Evolutionary conservation across 345 rosid genomes (phyloP).

Genomic region (Ceriops zippeliana): DNA sequence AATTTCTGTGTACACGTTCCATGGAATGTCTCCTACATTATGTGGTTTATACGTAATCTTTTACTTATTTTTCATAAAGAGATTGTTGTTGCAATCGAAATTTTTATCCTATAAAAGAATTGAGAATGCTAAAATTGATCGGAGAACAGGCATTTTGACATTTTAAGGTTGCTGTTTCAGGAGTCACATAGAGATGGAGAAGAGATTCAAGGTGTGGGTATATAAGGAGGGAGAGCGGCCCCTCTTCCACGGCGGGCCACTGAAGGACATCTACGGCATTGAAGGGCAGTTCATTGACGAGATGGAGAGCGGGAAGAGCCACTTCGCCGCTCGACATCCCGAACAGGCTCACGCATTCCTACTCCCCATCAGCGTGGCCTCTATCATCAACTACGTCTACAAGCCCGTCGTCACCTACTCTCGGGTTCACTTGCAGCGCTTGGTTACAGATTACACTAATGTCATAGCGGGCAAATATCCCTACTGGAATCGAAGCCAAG

Average conservation of each 20-base stretch:
- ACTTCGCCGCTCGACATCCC: conserved; percentile 41
- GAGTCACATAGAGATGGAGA: conserved; percentile 59
- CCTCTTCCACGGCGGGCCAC: conserved; percentile 44
- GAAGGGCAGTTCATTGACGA: conserved; percentile 64
- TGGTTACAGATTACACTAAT: conserved; percentile 41
- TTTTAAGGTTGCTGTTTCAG: conserved; percentile 15
- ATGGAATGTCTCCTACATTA: too few species aligned
- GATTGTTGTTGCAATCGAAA: too few species aligned
- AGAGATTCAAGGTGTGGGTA: conserved; percentile 52
- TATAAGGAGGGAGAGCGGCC: conserved; percentile 63
- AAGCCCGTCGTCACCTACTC: conserved; percentile 31
- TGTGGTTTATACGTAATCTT: too few species aligned
- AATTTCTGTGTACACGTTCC: too few species aligned
- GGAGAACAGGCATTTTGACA: too few species aligned
- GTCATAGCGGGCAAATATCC: conserved; percentile 38
- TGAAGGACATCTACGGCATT: conserved; percentile 44
- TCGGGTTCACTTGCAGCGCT: conserved; percentile 29
- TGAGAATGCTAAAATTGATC: too few species aligned
- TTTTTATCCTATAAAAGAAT: too few species aligned
- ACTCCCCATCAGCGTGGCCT: conserved; percentile 47
- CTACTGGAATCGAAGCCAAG: conserved; percentile 57
- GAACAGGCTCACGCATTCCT: conserved; percentile 52
- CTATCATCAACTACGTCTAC: conserved; percentile 39
- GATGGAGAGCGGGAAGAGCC: conserved; percentile 34
- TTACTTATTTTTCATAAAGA: too few species aligned